Evolutionary conservation across 768 basidiomycete genomes (phyloP), one percentile per base, ranked within the genome.

Genomic region (Xerocomellus amylosporus): DNA sequence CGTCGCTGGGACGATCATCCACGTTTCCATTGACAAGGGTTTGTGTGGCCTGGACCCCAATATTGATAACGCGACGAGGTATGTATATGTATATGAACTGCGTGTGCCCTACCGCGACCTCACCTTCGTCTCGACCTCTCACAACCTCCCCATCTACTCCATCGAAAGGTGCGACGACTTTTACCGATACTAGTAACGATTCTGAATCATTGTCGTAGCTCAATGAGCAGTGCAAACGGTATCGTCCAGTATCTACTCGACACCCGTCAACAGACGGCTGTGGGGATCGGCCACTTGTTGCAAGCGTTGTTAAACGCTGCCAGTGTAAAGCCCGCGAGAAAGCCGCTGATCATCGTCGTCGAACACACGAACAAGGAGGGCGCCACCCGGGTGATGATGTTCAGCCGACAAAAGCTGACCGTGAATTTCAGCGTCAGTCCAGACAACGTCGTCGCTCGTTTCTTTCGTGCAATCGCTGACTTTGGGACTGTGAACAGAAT

Each of bases 221-320:
- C 38, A 36, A 57, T 58, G 57, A 57, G 57, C 20, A 44, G 56
- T 17, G 34, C 36, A 20, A 43, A 51, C 28, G 0, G 49, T 8
- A 46, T 58, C 45, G 55, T 46, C 28, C 48, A 57, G 12, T 45
- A 58, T 4, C 15, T 58, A 12, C 14, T 49, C 24, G 19, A 51
- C 13, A 51, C 44, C n/a, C 40, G 36, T 5, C 44, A 57, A 26
- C 28, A 10, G 14, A 42, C 47, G 22, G 52, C 51, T 13, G 24
- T 49, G 28, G 47, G 75, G 56, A 65, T 88, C 84, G 48, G 72
- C 69, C 20, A 74, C 66, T 36, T 77, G 71, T 61, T 85, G 80
- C 12, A 82, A 53, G 72, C 86, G 85, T 62, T 87, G 56, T 58
- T 19, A 67, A 56, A 22, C 24, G 24, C 24, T 24, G 24, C 24